These are phyloP conservation scores for Scleroderma bovista DNA, from an alignment of 768 basidiomycete genomes.

Conservation along the genomic window DNA sequence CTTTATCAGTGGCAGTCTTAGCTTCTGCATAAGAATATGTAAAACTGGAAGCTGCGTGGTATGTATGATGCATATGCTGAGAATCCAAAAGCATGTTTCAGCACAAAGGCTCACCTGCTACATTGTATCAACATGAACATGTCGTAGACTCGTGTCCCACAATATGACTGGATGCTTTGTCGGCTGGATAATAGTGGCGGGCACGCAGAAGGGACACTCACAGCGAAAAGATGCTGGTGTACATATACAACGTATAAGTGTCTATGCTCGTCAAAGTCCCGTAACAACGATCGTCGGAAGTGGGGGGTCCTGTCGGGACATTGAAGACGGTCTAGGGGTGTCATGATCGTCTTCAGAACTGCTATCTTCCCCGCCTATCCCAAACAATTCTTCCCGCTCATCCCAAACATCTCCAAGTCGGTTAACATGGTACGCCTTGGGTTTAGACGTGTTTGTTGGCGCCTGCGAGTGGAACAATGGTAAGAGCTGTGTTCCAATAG, in stretches of 20 bases:
- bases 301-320: constrained; percentile 2
- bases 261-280: constrained; percentile 14
- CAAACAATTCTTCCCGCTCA: constrained; percentile 71
- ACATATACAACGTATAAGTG: constrained; percentile 20
- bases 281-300: constrained; percentile 25
- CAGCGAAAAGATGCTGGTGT: constrained; percentile 18
- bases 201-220: background rate
- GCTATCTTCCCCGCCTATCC: constrained; percentile 52
- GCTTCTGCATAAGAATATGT: no score
- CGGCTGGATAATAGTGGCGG: no score
- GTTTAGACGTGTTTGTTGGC: constrained; percentile 18
- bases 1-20: no score
- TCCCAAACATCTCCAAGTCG: constrained; percentile 69
- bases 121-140: no score
- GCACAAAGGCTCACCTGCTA: background rate
- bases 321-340: constrained; percentile 6
- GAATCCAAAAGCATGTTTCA: background rate
- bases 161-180: no score
- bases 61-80: background rate
- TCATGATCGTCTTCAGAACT: constrained; percentile 43
- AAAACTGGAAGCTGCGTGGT: no score
- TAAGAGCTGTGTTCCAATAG: constrained; percentile 50
- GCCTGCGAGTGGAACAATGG: constrained; percentile 37
- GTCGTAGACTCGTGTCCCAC: no score
- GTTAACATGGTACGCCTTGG: constrained; percentile 23